Base-by-base conservation (phyloP, 2,329 filamentous ascomycete species). In the Keithomyces neogunnii region DNA sequence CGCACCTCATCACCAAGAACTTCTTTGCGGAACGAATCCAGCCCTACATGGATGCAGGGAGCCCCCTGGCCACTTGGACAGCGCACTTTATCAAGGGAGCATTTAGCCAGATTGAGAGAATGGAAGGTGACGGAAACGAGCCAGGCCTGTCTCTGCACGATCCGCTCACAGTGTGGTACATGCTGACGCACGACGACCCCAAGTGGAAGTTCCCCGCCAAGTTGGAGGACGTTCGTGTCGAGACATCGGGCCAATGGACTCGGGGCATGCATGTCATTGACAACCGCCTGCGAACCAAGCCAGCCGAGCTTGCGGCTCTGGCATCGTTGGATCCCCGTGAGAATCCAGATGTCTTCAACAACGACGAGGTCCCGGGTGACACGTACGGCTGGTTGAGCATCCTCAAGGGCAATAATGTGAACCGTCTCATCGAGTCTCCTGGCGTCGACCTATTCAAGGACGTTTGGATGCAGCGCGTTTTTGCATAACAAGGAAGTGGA, bases 181-280 rank as follows among this genome's bases (percentile, higher is more conserved):
- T 85, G 66, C 65, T 91, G 52, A 85, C 82, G 6, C 73, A 69
- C 55, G 77, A 74, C 54, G 72, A 82, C 52, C 73, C 79, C 19
- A 68, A 66, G 32, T 87, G 84, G 84, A 77, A 75, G 65, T 64
- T 73, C 13, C 74, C 78, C 1, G 66, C 72, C 11, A 73, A 77
- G 52, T 81, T 75, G 0, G 86, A 95, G 67, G 93, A 99, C 65
- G 85, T 99, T 51, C 80, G 93, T 26, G 75, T 99, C 40, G 93
- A 99, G 71, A 95, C 90, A 0, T 73, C 80, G 2, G 93, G 92
- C 2, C 93, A 97, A 72, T 99, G 93, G 93, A 95, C 91, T 45
- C 77, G 89, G 51, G 92, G 93, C 1, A 91, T 93, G 84, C 91
- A 90, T 63, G 77, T 97, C 33, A 74, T 90, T 40, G 93, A 99